Percentiles rank a stretch among this genome's conserved stretches.
These are phyloP conservation scores for Phialophora tarda DNA, from an alignment of 2,329 filamentous ascomycete genomes.

Conservation along the genomic window DNA sequence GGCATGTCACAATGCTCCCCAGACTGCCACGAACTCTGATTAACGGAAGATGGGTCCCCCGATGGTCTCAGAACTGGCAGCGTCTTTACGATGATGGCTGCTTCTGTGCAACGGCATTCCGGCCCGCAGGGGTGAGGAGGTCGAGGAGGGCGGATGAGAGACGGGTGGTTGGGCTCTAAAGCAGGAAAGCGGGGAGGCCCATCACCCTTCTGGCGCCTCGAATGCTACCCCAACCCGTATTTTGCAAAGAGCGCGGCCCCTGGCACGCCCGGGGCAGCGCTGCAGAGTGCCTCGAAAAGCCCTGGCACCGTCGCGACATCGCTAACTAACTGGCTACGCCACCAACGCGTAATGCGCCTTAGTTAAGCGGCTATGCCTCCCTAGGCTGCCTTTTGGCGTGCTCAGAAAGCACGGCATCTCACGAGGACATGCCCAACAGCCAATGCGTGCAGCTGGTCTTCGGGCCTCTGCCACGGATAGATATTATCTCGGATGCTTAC, in stretches of 20 bases:
- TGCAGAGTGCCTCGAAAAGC: not conserved
- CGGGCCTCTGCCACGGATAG: not conserved
- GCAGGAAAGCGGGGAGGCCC: constrained; percentile 1
- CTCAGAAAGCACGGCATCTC: not conserved
- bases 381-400: constrained; percentile 1
- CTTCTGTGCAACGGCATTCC: constrained; percentile 1
- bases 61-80: constrained; percentile 9
- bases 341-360: constrained; percentile 1
- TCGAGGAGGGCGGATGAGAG: not conserved
- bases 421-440: not conserved
- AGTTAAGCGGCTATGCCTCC: not conserved
- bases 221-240: constrained; percentile 1
- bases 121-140: constrained; percentile 4
- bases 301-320: not conserved
- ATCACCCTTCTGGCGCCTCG: not conserved
- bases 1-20: constrained; percentile 4
- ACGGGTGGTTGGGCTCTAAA: not conserved
- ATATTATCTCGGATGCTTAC: not conserved
- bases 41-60: constrained; percentile 11
- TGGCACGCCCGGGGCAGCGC: not conserved
- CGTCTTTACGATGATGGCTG: constrained; percentile 11
- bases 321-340: not conserved
- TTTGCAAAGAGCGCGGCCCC: not conserved
- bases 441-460: not conserved
- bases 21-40: constrained; percentile 17